phyloP scores from a whole-genome alignment of 768 basidiomycete genomes.

The Mycena venus region DNA sequence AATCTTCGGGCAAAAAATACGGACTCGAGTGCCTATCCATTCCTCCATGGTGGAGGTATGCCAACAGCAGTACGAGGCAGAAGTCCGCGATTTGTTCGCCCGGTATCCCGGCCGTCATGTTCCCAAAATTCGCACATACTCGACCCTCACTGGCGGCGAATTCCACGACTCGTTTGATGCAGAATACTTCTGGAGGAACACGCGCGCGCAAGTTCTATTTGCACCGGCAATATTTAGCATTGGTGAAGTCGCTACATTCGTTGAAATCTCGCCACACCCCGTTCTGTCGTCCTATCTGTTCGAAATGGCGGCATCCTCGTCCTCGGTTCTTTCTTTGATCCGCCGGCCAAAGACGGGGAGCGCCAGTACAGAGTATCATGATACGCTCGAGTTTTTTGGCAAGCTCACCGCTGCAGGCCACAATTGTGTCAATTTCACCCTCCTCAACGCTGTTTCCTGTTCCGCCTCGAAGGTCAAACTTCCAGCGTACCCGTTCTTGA shows the following conservation, averaged over 20 bases:
- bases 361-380: constrained; percentile 24
- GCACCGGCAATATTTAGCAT: constrained; percentile 37
- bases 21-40: constrained; percentile 56
- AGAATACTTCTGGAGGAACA: constrained; percentile 50
- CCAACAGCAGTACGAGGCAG: constrained; percentile 40
- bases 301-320: constrained; percentile 11
- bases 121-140: constrained; percentile 51
- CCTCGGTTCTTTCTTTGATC: constrained; percentile 15
- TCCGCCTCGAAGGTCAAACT: background rate
- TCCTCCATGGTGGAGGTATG: constrained; percentile 55
- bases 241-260: constrained; percentile 33
- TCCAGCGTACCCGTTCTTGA: constrained; percentile 45
- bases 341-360: constrained; percentile 37
- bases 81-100: constrained; percentile 48
- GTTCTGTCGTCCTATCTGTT: constrained; percentile 44
- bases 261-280: constrained; percentile 52
- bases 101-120: constrained; percentile 43
- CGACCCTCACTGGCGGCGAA: constrained; percentile 49
- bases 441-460: constrained; percentile 33
- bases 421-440: constrained; percentile 44
- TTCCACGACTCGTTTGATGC: constrained; percentile 32
- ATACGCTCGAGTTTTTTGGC: constrained; percentile 42
- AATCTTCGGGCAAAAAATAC: constrained; percentile 51
- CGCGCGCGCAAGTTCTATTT: constrained; percentile 47
- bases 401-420: constrained; percentile 37